Evolutionary conservation across 2,329 filamentous ascomycete genomes (phyloP), one percentile per base, ranked within the genome.

Genomic region (Graphiopsis chlorocephala): DNA sequence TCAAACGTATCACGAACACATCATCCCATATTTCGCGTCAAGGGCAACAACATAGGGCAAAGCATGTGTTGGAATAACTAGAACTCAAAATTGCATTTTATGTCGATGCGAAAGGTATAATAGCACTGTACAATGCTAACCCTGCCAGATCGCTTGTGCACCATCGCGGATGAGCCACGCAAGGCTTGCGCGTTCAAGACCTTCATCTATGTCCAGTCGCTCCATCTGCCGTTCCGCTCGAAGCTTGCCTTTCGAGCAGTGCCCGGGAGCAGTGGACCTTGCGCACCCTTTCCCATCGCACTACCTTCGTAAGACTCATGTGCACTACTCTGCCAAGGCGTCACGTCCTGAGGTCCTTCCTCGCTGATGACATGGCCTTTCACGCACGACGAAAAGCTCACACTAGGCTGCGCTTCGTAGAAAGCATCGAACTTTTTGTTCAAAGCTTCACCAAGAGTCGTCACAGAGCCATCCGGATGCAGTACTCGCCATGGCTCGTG

Each of bases 351-450:
- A 28, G 83, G 82, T 0, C 86, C 86, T 72, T 89, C 86, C 2
- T 83, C 81, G 33, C 80, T 79, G 0, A 84, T 47, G 33, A 88
- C 77, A 68, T 89, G 86, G 2, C 86, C 87, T 25, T 78, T 64
- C 68, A 84, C 82, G 70, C 87, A 89, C 14, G 79, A 79, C 1
- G 77, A 77, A 67, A 84, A 89, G 3, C 75, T 72, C 0, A 89
- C 83, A 53, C 80, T 80, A 1, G 78, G 71, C 59, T 74, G 68
- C 0, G 47, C 45, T 23, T 73, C 68, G 58, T 77, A 77, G 63
- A 77, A 77, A 12, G 60, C 64, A 63, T 77, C 74, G 45, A 68
- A 77, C 2, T 62, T 64, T 10, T 61, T 15, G 5, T 64, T 45
- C 60, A 77, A 61, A 3, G 74, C 74, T 31, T 73, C 69, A 35